phyloP scores from a whole-genome alignment of 495 filamentous ascomycete genomes.

The Neurospora sp. region DNA sequence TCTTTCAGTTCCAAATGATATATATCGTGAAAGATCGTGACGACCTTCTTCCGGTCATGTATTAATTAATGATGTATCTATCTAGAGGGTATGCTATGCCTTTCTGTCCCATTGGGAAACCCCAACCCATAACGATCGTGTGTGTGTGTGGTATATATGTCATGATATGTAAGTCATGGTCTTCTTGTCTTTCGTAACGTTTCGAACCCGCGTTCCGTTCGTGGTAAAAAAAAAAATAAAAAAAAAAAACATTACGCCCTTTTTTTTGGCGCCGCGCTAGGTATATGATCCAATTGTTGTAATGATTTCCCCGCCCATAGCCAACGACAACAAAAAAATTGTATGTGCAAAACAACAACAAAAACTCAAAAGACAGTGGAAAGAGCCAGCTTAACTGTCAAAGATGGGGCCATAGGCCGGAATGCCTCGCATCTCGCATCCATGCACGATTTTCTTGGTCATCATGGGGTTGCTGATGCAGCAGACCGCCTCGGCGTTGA shows the following conservation, averaged over 20 bases:
- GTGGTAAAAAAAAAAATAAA: not conserved
- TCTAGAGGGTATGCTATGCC: not conserved
- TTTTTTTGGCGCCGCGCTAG: not conserved
- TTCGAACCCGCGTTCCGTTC: not conserved
- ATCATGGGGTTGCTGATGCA: slow-evolving; percentile 59
- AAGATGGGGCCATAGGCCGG: slow-evolving; percentile 70
- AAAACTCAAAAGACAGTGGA: not conserved
- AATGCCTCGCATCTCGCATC: slow-evolving; percentile 53
- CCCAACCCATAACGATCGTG: not conserved
- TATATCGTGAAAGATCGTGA: not conserved
- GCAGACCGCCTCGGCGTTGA: slow-evolving; percentile 58
- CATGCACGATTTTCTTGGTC: slow-evolving; percentile 48
- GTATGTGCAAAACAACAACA: not conserved
- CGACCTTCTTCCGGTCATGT: not conserved
- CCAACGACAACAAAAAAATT: not conserved
- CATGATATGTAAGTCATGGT: not conserved
- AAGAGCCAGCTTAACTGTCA: slow-evolving; percentile 45
- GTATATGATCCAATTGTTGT: not conserved
- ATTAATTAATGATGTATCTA: not conserved
- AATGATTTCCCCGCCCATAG: not conserved
- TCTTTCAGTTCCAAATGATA: not conserved
- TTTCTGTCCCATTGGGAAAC: not conserved
- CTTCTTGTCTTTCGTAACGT: not conserved
- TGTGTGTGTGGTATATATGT: not conserved
- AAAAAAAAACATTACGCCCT: not conserved